Evolutionary conservation across 345 rosid species (phyloP).

Genomic region (Melastoma malabathricum): DNA sequence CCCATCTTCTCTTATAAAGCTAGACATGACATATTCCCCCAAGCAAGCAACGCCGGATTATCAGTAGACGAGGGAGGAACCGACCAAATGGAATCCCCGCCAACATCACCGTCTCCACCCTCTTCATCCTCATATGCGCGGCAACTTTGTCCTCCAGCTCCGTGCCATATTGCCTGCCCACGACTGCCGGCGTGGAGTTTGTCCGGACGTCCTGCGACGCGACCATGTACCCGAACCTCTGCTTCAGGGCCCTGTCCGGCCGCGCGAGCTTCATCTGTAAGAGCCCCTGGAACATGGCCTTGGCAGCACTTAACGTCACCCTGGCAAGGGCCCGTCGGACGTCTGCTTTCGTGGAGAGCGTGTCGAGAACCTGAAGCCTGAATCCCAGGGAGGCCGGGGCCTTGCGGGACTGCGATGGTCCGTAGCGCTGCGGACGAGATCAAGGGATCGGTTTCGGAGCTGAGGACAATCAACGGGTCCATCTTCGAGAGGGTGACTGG

Average conservation of each 20-base stretch:
- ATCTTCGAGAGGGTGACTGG: constrained; percentile 26
- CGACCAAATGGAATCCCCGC: no score
- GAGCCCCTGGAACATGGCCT: constrained; percentile 57
- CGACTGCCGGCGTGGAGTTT: constrained; percentile 28
- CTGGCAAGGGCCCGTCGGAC: constrained; percentile 29
- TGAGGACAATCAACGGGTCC: constrained; percentile 20
- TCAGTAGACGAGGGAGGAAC: no score
- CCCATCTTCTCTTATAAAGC: no score
- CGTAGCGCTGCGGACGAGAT: constrained; percentile 43
- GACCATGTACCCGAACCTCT: constrained; percentile 57
- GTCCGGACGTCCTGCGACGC: constrained; percentile 41
- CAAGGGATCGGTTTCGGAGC: constrained; percentile 40
- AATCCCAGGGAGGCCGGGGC: constrained; percentile 37
- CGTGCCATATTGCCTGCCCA: constrained; percentile 13
- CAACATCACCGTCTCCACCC: no score
- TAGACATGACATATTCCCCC: no score
- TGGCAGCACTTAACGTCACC: constrained; percentile 53
- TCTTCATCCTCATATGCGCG: no score
- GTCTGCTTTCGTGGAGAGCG: constrained; percentile 24
- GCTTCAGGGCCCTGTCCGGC: constrained; percentile 37
- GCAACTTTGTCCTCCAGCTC: constrained; percentile 5
- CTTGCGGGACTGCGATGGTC: constrained; percentile 53
- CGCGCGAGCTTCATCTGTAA: constrained; percentile 46
- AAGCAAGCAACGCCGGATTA: no score
- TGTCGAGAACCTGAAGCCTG: constrained; percentile 29